Base-by-base conservation (phyloP, 495 filamentous ascomycete species). In the Penicillium cataractarum region DNA sequence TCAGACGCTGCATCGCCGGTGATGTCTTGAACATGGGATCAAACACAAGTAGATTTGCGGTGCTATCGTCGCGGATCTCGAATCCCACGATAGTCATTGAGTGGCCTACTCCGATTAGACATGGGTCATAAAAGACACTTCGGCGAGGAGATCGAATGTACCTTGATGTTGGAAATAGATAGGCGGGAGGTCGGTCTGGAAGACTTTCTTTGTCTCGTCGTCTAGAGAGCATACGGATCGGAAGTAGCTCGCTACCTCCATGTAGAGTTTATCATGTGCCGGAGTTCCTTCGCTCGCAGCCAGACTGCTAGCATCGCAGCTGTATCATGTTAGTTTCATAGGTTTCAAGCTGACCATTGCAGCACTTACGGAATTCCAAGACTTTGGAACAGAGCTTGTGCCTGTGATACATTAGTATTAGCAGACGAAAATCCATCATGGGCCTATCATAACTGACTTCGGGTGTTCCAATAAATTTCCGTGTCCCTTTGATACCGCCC, bases 391-490 rank as follows among this genome's bases (percentile, higher is more conserved):
- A 97, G 83, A 21, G 92, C 91, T 77, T 93, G 86, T 4, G 92
- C 93, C 91, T 95, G 55, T 46, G 21, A 12, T 24, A 27, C 29
- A 46, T 24, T 46, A 50, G 37, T 58, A 65, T 32, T 31, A 44
- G 17, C 57, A 51, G 26, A 29, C 33, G 19, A 49, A 8, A 37
- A 27, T 27, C 13, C n/a, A 6, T 52, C 8, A 6, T 19, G 19
- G 1, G 13, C 19, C 17, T 29, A 48, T 22, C 24, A 39, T 39
- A 1, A 68, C 76, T 65, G 71, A 93, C 92, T 82, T 99, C 95
- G 22, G 92, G 87, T 5, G 95, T 97, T 54, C 95, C 95, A 73
- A 99, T 97, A 66, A 93, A 99, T 69, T 97, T 98, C 32, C 95
- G 85, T 0, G 95, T 97, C 3, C 91, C 90, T 55, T 78, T 83